A percentile compares a stretch with the other conserved stretches of the same genome.
phyloP scores from a whole-genome alignment of 371 early-diverging fungal genomes.

The Actinomucor elegans region DNA sequence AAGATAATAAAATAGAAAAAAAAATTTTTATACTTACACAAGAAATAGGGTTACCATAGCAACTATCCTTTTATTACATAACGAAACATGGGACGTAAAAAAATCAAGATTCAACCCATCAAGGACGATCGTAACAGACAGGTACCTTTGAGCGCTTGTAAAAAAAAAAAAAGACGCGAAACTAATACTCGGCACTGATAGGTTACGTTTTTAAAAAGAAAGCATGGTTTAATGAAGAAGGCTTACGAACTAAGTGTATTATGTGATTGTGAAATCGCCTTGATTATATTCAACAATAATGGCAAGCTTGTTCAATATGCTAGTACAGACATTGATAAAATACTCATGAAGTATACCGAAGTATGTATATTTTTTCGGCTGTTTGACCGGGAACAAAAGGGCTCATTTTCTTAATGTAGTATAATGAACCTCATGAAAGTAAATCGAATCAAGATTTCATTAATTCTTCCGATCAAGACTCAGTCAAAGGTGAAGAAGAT shows the following conservation, averaged over 20 bases:
- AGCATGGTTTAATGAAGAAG: conserved; percentile 96
- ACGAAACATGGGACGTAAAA: conserved; percentile 87
- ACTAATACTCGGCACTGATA: no score
- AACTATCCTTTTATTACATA: not conserved
- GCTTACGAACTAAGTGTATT: conserved; percentile 97
- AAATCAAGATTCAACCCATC: conserved; percentile 96
- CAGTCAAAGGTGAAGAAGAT: conserved; percentile 21
- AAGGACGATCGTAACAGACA: conserved; percentile 93
- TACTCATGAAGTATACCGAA: conserved; percentile 91
- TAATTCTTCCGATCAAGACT: conserved; percentile 17
- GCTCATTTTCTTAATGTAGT: conserved; percentile 22
- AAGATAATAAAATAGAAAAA: not conserved
- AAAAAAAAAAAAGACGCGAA: not conserved
- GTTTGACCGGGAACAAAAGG: no score
- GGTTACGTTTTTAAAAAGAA: conserved; percentile 24
- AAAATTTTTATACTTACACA: no score
- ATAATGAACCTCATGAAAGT: conserved; percentile 48
- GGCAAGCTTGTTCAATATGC: conserved; percentile 93
- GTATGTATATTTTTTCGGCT: conserved; percentile 29
- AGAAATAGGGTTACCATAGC: conserved; percentile 3
- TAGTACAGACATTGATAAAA: conserved; percentile 89
- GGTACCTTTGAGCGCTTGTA: conserved; percentile 43
- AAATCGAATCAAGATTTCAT: conserved; percentile 46
- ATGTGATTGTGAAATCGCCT: conserved; percentile 95
- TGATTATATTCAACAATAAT: conserved; percentile 91